Base-by-base conservation (phyloP, 2,329 filamentous ascomycete genomes). In the Calonectria crousiana region DNA sequence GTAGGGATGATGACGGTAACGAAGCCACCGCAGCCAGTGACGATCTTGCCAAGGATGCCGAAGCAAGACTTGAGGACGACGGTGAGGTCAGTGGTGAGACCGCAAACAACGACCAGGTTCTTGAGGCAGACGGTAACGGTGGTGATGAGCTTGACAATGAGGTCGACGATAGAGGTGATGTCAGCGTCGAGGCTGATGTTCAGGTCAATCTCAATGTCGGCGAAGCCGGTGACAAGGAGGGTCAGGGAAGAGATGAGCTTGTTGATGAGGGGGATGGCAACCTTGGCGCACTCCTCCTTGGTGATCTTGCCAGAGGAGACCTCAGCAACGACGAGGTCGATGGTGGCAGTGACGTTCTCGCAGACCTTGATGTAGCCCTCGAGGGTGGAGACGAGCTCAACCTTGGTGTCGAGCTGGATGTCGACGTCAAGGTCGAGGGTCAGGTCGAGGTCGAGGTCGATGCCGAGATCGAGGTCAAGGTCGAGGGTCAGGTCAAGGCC, bases 1-100 rank as follows among this genome's bases (percentile, higher is more conserved):
- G 56, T 62, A 36, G 56, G 56, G 56, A 62, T 62, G 56, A 62
- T 62, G 36, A 62, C 32, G 23, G 56, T 62, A n/a, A 62, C 16
- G 56, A 62, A 62, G 36, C 56, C 32, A 41, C 56, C 56, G 56
- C 56, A 62, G 34, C 56, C 56, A 62, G 32, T 62, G 36, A 62
- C 56, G 36, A 62, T 41, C 34, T 62, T 62, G 56, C 56, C 56
- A 14, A 41, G 34, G 56, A 62, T 26, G 13, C 18, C 36, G 56
- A 62, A 41, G 56, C n/a, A 30, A 16, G 34, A 26, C 34, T 41
- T 41, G 56, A 62, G 56, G 34, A 62, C 56, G 16, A 16, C 23
- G 8, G 34, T 62, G 34, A 62, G 56, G 56, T 62, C 56, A 36
- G 32, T 36, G 34, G 56, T 41, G 18, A 62, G 56, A 13, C 56